Evolutionary conservation across 805 yeast species (phyloP), one percentile per base, ranked within the genome.

Genomic region (Cyberlindnera lachancei): DNA sequence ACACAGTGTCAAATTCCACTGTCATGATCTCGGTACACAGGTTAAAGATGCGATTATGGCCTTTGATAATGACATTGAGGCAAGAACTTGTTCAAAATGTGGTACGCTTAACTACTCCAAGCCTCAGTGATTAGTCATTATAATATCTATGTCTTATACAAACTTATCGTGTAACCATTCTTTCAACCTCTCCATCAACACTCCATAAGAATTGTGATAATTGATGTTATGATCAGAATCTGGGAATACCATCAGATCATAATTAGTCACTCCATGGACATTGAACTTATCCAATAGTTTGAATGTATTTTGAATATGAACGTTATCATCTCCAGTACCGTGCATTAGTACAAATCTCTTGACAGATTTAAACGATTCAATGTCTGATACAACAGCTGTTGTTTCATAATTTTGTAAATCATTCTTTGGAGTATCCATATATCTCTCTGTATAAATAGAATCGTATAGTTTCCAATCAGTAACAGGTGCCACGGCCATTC

Each of bases 181-280:
- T 11, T 29, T 17, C 27, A 92, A 56, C 53, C 80, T 77, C 44
- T 77, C 83, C 53, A 72, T 84, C 8, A 92, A 79, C 23, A 87
- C 66, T 10, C 61, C 57, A 52, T 76, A 73, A 4, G 95, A 95
- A 53, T 86, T 85, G 58, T 92, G 94, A 53, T 67, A 76, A 31
- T 56, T 58, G 27, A 92, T 90, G 29, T 79, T 67, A 55, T 92
- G 98, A 51, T 88, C 90, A 16, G 94, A 82, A 55, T 92, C 98
- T 0, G 98, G 97, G 59, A 79, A 92, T 11, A 87, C 70, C 45
- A 79, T 87, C 61, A 87, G 66, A 48, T 92, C 98, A 50, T 77
- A 92, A 50, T 83, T 83, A 36, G 73, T 77, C n/a, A 81, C 70
- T 18, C 53, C 52, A 7, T 53, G 48, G 4, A 56, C 17, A 46